Evolutionary conservation across 2,329 filamentous ascomycete genomes (phyloP), one percentile per base, ranked within the genome.

Genomic region (Xylariales sp.): DNA sequence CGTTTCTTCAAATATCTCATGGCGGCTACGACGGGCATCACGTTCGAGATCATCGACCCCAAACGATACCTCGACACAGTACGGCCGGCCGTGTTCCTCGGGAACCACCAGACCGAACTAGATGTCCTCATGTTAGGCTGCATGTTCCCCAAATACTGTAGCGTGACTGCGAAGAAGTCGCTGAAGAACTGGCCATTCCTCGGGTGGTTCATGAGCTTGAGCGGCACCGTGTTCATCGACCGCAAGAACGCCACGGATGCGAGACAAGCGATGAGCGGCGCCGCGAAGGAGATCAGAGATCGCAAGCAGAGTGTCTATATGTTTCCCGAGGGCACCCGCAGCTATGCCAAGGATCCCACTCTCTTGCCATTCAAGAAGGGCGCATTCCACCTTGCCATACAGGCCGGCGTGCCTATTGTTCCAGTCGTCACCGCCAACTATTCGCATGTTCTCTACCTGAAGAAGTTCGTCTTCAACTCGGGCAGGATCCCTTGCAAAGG

Each of bases 301-400:
- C 74, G 84, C 55, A 74, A 70, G 49, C 86, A 90, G 70, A 86
- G 77, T 63, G 86, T 91, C 53, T 91, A 82, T 69, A 88, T 91
- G 68, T 91, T 91, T 64, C 85, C 86, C 45, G 93, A 98, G 69
- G 93, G 93, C 38, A 98, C 93, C 2, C 79, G 93, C 51, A 94
- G 87, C 61, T 95, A 97, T 68, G 76, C 86, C 43, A 80, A 84
- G 54, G 82, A 90, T 41, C 86, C 93, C 2, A 78, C 76, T 45
- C 68, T 98, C 55, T 71, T 97, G 41, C 87, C 89, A n/a, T 98
- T 97, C 75, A 98, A 98, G 70, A 98, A 98, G 73, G 93, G 93
- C 45, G 93, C 91, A 34, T 98, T 98, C 66, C 91, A 98, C 63
- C 76, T 98, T 24, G 93, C 93, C 33, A 80, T 98, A 15, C 87